Evolutionary conservation across 2,329 filamentous ascomycete species (phyloP), one percentile per base, ranked within the genome.

Genomic region (Simplicillium sp.): DNA sequence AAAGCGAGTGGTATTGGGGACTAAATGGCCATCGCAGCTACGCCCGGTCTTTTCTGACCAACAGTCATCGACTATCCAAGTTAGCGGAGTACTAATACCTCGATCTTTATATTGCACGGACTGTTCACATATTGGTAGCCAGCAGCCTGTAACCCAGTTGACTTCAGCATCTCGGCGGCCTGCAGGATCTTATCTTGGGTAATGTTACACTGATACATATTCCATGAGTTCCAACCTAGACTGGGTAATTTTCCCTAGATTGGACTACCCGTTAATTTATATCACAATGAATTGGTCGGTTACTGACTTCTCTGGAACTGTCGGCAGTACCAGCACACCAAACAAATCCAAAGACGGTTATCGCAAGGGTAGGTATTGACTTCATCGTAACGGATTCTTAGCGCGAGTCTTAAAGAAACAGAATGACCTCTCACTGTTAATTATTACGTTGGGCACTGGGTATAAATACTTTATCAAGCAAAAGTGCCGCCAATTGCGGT

Each of bases 41-140:
- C 49, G 51, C 15, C 50, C 47, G 20, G 20, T 6, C 46, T 71
- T 66, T 41, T 66, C 47, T 7, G 65, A 66, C 73, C 71, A 84
- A 58, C 77, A 81, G 52, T 82, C 79, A 54, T 82, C 77, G 43
- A 77, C 18, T 38, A 7, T 3, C 8, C 3, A 11, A 4, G 28
- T n/a, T 35, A 4, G 16, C 13, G 31, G 33, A 35, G 12, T 4
- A 2, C 12, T 11, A 13, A n/a, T 16, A 25, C 33, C 25, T n/a
- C 14, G 7, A 14, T 25, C 3, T 18, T 28, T 11, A 13, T 3
- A 18, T 16, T 16, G 25, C 4, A 1, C 8, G 2, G 16, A 39
- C 18, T 69, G 43, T 76, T 75, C 41, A 80, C 67, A 41, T 80
- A 77, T 16, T 68, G 56, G 50, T 79, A 79, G 2, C 75, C 75